Percentiles rank a stretch among this genome's conserved stretches.
These are phyloP conservation scores for Diaporthe vexans DNA, from an alignment of 2,329 filamentous ascomycete genomes.

Conservation along the genomic window DNA sequence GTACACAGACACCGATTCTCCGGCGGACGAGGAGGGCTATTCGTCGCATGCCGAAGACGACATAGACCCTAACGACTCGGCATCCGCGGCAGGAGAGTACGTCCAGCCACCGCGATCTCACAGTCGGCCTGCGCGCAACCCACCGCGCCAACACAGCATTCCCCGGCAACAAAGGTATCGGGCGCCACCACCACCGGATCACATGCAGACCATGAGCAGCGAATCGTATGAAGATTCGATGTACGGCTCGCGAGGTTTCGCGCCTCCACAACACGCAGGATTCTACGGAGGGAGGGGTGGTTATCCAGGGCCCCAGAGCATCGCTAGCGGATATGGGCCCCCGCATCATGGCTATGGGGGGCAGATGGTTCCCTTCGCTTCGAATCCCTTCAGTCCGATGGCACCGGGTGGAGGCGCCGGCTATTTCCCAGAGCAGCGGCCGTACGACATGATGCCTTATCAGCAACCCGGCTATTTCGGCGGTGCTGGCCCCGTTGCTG, in stretches of 20 bases:
- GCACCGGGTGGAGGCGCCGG: slow-evolving; percentile 54
- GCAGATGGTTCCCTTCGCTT: slow-evolving; percentile 63
- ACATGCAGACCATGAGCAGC: slow-evolving; percentile 63
- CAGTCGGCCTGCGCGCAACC: slow-evolving; percentile 55
- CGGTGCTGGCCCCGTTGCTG: slow-evolving; percentile 45
- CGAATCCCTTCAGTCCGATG: slow-evolving; percentile 61
- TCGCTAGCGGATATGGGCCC: slow-evolving; percentile 60
- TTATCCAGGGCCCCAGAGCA: slow-evolving; percentile 60
- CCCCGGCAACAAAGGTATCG: slow-evolving; percentile 50
- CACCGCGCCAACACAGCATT: slow-evolving; percentile 55
- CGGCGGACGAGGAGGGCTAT: slow-evolving; percentile 54
- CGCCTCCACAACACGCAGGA: slow-evolving; percentile 50
- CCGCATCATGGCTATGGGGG: slow-evolving; percentile 53
- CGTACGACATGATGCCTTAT: slow-evolving; percentile 67
- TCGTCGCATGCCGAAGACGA: slow-evolving; percentile 59
- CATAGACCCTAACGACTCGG: slow-evolving; percentile 71
- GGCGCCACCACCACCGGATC: slow-evolving; percentile 53
- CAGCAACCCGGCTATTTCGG: slow-evolving; percentile 54
- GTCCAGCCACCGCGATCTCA: slow-evolving; percentile 46
- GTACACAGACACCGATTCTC: slow-evolving; percentile 51
- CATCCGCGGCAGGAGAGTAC: slow-evolving; percentile 60
- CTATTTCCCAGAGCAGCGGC: slow-evolving; percentile 58
- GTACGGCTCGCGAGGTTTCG: slow-evolving; percentile 53
- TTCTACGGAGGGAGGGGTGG: slow-evolving; percentile 49
- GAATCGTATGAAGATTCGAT: slow-evolving; percentile 72